Conservation (phyloP, 768 basidiomycete genomes). For the Calocybe indica region DNA sequence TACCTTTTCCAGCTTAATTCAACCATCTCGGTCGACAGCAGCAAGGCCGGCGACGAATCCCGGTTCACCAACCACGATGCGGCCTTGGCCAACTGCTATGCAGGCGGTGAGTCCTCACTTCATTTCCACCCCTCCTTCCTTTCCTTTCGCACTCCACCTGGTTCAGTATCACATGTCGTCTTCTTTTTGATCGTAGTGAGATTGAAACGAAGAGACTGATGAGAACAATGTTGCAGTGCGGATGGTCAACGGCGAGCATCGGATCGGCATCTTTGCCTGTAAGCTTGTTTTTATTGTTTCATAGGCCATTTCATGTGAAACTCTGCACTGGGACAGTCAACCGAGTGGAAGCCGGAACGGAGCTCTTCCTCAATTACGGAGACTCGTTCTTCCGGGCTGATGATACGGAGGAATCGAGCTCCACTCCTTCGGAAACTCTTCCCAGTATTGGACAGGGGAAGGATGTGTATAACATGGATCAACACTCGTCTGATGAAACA, state of each 20-base stretch:
- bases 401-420: not conserved
- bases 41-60: conserved; percentile 53
- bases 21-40: conserved; percentile 44
- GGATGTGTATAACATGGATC: conserved; percentile 8
- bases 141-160: not conserved
- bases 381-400: conserved; percentile 32
- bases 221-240: conserved; percentile 27
- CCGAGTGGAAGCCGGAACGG: conserved; percentile 34
- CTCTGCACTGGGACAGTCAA: conserved; percentile 23
- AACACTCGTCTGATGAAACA: conserved; percentile 16
- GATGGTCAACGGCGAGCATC: conserved; percentile 60
- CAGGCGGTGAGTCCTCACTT: conserved; percentile 29
- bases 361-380: conserved; percentile 58
- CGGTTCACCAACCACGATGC: conserved; percentile 62
- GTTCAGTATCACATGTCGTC: not conserved
- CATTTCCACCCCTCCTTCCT: too few relatives aligned
- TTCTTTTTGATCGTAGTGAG: not conserved
- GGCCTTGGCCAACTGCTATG: conserved; percentile 35
- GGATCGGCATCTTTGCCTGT: conserved; percentile 61
- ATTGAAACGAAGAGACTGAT: too few relatives aligned
- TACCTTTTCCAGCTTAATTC: conserved; percentile 58
- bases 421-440: too few relatives aligned
- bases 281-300: conserved; percentile 15
- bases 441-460: not conserved
- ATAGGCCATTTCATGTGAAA: not conserved